Conservation (phyloP, 192 early-diverging fungal genomes). For the Rhizophagus sp. region DNA sequence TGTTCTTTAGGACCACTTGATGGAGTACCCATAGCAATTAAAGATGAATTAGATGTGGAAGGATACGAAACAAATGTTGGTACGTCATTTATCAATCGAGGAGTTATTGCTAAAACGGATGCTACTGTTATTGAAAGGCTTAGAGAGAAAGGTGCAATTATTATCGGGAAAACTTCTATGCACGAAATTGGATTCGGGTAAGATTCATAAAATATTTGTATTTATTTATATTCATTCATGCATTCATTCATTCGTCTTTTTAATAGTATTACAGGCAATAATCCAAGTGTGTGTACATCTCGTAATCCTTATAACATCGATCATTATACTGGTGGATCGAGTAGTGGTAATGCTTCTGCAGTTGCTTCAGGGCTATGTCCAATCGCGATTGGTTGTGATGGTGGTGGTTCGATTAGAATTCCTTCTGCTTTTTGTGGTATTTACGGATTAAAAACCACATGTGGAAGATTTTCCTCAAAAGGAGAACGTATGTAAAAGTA, state of each 20-base stretch:
- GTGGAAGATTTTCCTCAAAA: constrained; percentile 52
- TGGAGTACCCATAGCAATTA: constrained; percentile 70
- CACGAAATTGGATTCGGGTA: constrained; percentile 66
- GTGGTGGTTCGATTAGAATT: constrained; percentile 68
- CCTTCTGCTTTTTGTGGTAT: constrained; percentile 72
- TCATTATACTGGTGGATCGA: constrained; percentile 70
- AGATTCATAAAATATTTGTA: no score
- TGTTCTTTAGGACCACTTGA: constrained; percentile 62
- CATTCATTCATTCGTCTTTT: no score
- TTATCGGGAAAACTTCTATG: constrained; percentile 74
- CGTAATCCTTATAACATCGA: constrained; percentile 61
- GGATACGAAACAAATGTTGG: constrained; percentile 56
- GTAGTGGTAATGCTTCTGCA: constrained; percentile 63
- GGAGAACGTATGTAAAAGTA: constrained; percentile 43
- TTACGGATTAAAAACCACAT: constrained; percentile 75
- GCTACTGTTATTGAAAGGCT: constrained; percentile 52
- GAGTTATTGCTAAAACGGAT: constrained; percentile 48
- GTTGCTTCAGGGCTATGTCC: constrained; percentile 68
- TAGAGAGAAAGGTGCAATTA: constrained; percentile 59
- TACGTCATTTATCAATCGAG: constrained; percentile 59
- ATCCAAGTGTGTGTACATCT: constrained; percentile 58
- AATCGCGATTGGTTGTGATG: constrained; percentile 70
- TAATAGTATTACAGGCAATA: constrained; percentile 57
- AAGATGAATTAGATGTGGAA: constrained; percentile 72
- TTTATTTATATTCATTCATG: neutral